Base-by-base conservation (phyloP, 805 yeast species). In the Myxozyma nipponensis region DNA sequence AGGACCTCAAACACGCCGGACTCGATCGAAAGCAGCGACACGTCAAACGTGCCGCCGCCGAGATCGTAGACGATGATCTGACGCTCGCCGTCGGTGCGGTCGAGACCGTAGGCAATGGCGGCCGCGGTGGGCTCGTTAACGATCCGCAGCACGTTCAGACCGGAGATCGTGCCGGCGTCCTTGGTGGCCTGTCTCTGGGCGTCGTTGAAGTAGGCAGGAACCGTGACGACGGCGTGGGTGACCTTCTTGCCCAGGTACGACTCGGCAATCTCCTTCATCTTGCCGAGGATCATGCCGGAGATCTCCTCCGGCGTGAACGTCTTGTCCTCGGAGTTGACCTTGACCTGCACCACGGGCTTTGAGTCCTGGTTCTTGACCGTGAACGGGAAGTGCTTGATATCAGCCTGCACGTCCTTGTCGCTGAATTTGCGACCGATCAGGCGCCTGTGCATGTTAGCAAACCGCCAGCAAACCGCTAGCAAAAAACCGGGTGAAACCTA, bases 1-100 rank as follows among this genome's bases (percentile, higher is more conserved):
- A 88, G 86, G 65, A 89, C 97, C 72, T 89, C 91, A 79, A 89
- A 89, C 65, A 89, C 88, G 75, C 96, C 97, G 68, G 89, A 96
- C 69, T 88, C 95, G 69, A 89, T 86, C 69, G 90, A 82, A 70
- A 89, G 79, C 59, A 89, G 79, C 47, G 96, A 90, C 52, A 89
- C 96, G 86, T 89, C 97, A 77, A 89, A 89, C 71, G 96, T 89
- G 81, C 96, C 96, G 77, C 97, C 97, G 80, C 97, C 97, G 71
- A 89, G 82, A 75, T 89, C 96, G 78, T 88, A 89, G 71, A 89
- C 87, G 68, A 89, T 78, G 58, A 89, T 91, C 74, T 88, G 87
- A 59, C 78, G 78, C 59, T 81, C 83, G 77, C 89, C 89, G 57
- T 67, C 65, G 67, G 67, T 67, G 68, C 69, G 71, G 65, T 72